A percentile compares a stretch with the other conserved stretches of the same genome.
These are phyloP conservation scores for Smallanthus sonchifolius DNA, from an alignment of 129 eudicot species.

Conservation along the genomic window DNA sequence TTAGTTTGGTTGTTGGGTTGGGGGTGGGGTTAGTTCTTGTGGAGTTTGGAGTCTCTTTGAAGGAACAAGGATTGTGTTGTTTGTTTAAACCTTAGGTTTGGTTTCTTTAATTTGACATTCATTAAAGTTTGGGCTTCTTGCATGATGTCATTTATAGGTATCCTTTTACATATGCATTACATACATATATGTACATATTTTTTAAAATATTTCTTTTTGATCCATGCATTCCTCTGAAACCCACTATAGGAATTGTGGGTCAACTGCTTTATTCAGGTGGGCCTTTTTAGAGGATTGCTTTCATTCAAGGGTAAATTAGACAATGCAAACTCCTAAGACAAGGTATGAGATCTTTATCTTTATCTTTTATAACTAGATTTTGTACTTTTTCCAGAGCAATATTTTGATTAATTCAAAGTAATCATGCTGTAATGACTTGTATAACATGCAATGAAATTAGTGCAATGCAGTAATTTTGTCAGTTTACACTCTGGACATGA, in stretches of 20 bases:
- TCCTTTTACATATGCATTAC: slow-evolving; percentile 16
- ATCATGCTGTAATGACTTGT: background rate
- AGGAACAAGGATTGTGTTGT: slow-evolving; percentile 55
- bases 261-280: slow-evolving; percentile 52
- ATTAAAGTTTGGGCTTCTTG: slow-evolving; percentile 34
- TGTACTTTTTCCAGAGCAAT: background rate
- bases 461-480: background rate
- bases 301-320: slow-evolving; percentile 29
- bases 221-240: slow-evolving; percentile 34
- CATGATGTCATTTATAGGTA: slow-evolving; percentile 22
- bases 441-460: background rate
- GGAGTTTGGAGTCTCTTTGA: slow-evolving; percentile 79
- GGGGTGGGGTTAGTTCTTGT: slow-evolving; percentile 75
- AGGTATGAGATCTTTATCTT: slow-evolving; percentile 43
- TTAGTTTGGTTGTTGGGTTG: slow-evolving; percentile 71
- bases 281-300: slow-evolving; percentile 36
- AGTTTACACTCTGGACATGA: background rate
- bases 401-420: background rate
- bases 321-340: slow-evolving; percentile 77
- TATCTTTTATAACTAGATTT: background rate
- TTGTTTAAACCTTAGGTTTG: slow-evolving; percentile 28
- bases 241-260: slow-evolving; percentile 38
- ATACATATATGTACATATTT: background rate
- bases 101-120: slow-evolving; percentile 22
- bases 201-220: slow-evolving; percentile 31